Conservation (phyloP, 2,329 filamentous ascomycete genomes). For the Cadophora sp. region DNA sequence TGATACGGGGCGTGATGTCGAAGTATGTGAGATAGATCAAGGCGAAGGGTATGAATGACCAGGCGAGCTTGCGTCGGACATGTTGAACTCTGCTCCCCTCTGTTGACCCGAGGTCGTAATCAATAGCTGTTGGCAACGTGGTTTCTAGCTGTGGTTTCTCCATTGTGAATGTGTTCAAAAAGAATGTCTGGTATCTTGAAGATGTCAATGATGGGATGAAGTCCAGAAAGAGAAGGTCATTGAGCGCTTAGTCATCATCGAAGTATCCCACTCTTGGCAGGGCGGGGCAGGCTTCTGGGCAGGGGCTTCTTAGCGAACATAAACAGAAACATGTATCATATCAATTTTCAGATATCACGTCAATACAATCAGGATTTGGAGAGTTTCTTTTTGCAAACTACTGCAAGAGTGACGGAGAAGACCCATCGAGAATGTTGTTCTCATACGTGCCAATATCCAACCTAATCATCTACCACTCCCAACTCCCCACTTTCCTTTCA, state of each 20-base stretch:
- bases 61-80: neutral
- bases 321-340: neutral
- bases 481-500: slow-evolving; percentile 2
- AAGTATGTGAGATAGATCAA: slow-evolving; percentile 8
- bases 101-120: neutral
- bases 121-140: neutral
- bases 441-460: neutral
- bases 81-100: neutral
- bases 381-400: neutral
- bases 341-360: neutral
- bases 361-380: neutral
- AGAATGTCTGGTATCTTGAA: neutral
- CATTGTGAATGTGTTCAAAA: neutral
- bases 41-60: slow-evolving; percentile 3
- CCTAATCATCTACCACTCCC: neutral
- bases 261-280: neutral
- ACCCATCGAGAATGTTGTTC: neutral
- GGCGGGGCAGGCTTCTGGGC: neutral
- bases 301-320: neutral
- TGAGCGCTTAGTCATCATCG: neutral
- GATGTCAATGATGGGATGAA: neutral
- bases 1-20: neutral
- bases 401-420: neutral
- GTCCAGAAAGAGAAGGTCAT: neutral
- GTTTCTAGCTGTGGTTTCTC: neutral